Base-by-base conservation (phyloP, 2,329 filamentous ascomycete species). In the Graphium sp. region DNA sequence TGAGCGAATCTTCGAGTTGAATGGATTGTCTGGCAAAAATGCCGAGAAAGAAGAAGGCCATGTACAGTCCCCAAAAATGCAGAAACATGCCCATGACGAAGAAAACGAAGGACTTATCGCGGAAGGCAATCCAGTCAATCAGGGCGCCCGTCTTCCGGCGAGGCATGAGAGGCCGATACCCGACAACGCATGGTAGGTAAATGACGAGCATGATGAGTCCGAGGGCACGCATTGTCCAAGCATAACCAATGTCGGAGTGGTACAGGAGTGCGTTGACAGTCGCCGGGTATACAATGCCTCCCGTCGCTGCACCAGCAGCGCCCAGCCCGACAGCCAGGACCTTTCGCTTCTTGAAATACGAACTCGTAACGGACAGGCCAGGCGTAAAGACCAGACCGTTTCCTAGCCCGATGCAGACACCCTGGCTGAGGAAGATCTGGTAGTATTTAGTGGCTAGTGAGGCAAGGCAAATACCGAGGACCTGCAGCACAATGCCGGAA, bases 321-420 rank as follows among this genome's bases (percentile, higher is more conserved):
- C 65, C 61, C 2, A 74, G 41, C 2, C 72, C 71, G 22, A 74
- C 62, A 5, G 66, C 69, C 4, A 77, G 45, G 1, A 59, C 61
- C 32, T 65, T 55, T 31, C 55, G 58, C 22, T 52, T 55, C 20
- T 56, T 55, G 40, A 77, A 77, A 35, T 75, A 75, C n/a, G 68
- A 63, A 0, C 70, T 62, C 9, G 77, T 46, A 7, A 76, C 54
- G 7, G 70, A 65, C 14, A 75, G 52, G 4, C 62, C 58, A 0
- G 71, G 62, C 8, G 66, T 56, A 41, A 69, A 74, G 6, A 69
- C 50, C 29, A 60, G 58, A 1, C 68, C 71, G 13, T 60, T 58
- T 0, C 66, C 67, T 1, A 64, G 30, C 0, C 62, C 62, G 5
- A 56, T 40, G 24, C 61, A 56, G 2, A 63, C 39, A 5, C 62